Evolutionary conservation across 202 grass and related monocot genomes (phyloP), one percentile per base, ranked within the genome.

Genomic region (Carex arenaria): DNA sequence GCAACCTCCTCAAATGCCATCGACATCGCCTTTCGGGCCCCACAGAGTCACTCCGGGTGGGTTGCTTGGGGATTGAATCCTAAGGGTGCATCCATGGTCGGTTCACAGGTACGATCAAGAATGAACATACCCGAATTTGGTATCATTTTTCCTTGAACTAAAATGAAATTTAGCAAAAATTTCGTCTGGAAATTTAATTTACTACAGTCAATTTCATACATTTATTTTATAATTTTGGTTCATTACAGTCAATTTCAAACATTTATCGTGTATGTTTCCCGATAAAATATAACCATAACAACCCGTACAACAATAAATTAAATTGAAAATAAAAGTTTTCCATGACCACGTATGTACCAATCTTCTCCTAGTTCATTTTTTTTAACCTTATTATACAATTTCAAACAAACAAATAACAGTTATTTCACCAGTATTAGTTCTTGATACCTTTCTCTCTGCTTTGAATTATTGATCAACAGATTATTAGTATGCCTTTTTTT

Each of bases 31-130:
- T 97, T 94, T 87, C 90, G 90, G 5, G 89, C 92, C 31, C 90
- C 91, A 0, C 87, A 84, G 72, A 5, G 82, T n/a, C 23, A 8
- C 73, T 78, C 36, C 5, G 94, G 90, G 38, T 97, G 94, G 94
- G 81, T 92, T 34, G 92, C 94, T 23, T 97, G 94, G 94, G 94
- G 90, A 13, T 73, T 97, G 11, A 97, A 97, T 84, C 90, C 92
- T 6, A 88, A 84, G 28, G 82, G 90, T 81, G 38, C 85, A 56
- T 81, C 69, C 15, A 97, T 97, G 94, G 94, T 92, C 2, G 92
- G 92, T 36, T 84, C 94, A 7, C 90, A 92, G 80, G 80, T 82
- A 82, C 0, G 43, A 51, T 28, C 14, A 49, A 49, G 10, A 76
- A 57, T 34, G 26, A n/a, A 8, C 36, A 45, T 56, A 56, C 22